Base-by-base conservation (phyloP, 73 alveolate genomes). In the Tetrahymena thermophila region DNA sequence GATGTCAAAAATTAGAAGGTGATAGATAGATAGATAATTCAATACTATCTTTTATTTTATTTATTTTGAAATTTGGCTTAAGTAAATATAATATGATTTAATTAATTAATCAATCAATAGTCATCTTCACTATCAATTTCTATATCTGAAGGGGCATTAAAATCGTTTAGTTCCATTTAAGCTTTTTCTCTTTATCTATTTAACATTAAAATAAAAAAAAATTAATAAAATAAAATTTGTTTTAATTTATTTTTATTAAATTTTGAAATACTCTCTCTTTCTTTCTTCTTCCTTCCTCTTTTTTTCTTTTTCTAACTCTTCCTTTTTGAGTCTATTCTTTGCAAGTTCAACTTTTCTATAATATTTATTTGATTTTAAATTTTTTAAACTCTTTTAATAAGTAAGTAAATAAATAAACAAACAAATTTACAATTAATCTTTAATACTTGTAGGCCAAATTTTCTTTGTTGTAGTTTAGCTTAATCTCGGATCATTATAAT, bases 181-280 rank as follows among this genome's bases (percentile, higher is more conserved):
- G 89, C 89, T 13, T 34, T 71, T 71, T 71, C 89, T 71, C 89
- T 71, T 71, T 71, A 21, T n/a, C 89, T 71, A 71, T 71, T 28
- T 28, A 28, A 10, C 23, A n/a, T 71, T 50, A 11, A 50, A 21
- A 50, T 42, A 9, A 9, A 42, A 56, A 56, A 25, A n/a, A 71
- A 71, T 71, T 10, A 1, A 8, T 23, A 13, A 28, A 71, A 25
- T 71, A 1, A 28, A n/a, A n/a, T n/a, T n/a, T n/a, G n/a, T n/a
- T n/a, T n/a, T n/a, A n/a, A n/a, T n/a, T n/a, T n/a, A n/a, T n/a
- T n/a, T n/a, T n/a, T n/a, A n/a, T n/a, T n/a, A n/a, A n/a, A n/a
- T n/a, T n/a, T n/a, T n/a, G n/a, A n/a, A n/a, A n/a, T 71, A 71
- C 89, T 71, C 89, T 71, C 89, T 71, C 89, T 71, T 71, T n/a